phyloP scores from a whole-genome alignment of 108 stramenopile species.

The Stephanodiscus minutulus region DNA sequence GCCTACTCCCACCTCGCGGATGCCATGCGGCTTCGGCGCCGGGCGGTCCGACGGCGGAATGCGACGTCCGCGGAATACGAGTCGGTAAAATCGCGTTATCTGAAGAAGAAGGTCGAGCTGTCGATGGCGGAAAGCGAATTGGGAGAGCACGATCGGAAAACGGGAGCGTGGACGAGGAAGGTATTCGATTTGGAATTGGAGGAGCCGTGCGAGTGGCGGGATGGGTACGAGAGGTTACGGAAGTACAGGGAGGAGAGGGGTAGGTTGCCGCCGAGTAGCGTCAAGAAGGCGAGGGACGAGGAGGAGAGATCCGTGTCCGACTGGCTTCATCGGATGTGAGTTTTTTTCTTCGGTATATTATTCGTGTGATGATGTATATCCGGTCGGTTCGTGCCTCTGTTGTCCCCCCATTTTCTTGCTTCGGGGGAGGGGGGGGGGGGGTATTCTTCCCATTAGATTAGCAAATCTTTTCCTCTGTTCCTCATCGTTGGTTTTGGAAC shows the following conservation, averaged over 20 bases:
- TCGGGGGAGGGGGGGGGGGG: no score
- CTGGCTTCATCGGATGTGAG: constrained; percentile 34
- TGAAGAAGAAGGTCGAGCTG: constrained; percentile 38
- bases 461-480: no score
- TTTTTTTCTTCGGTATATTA: background rate
- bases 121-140: constrained; percentile 34
- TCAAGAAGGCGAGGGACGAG: constrained; percentile 14
- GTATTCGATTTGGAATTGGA: constrained; percentile 46
- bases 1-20: constrained; percentile 37
- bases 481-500: no score
- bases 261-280: constrained; percentile 27
- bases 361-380: no score
- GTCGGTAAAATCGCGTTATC: constrained; percentile 17
- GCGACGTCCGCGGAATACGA: constrained; percentile 24
- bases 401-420: no score
- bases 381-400: no score
- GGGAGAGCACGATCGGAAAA: background rate
- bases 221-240: constrained; percentile 22
- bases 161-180: constrained; percentile 37
- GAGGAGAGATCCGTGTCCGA: constrained; percentile 34
- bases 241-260: constrained; percentile 18
- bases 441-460: background rate
- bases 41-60: constrained; percentile 17
- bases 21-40: background rate
- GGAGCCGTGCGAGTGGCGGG: constrained; percentile 45